Base-by-base conservation (phyloP, 1,284 basidiomycete genomes). In the Inonotus obliquus region DNA sequence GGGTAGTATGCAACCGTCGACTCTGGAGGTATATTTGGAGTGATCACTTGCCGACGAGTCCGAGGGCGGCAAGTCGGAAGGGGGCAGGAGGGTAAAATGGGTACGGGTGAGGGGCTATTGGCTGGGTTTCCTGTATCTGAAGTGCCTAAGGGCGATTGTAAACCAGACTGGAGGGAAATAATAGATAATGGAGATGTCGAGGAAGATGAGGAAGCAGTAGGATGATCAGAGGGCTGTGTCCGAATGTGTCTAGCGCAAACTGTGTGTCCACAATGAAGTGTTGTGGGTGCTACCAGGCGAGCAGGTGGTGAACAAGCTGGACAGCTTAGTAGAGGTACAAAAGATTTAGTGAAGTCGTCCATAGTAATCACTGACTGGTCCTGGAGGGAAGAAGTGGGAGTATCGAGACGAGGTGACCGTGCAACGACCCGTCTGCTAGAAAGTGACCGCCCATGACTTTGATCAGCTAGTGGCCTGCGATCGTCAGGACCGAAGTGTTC, bases 231-330 rank as follows among this genome's bases (percentile, higher is more conserved):
- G 25, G 57, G 29, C 25, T 58, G 51, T 48, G 71, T 69, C 47
- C 52, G 62, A 51, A 77, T 68, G 63, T 78, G 77, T n/a, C 64
- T 60, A 0, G 74, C 66, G 51, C 83, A 85, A 54, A 84, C 67
- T 25, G 83, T 78, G 65, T 85, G 84, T 2, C 84, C 84, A 63
- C 84, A 85, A 32, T 74, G 75, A 48, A 85, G 76, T 0, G 83
- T 85, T 10, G 79, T 75, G 0, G 84, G 83, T 1, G 75, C 71
- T 32, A 67, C 59, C 27, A 83, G 73, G 47, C 73, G 56, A 13
- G 69, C 47, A 5, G 68, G 65, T 17, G 72, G 69, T 0, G 72
- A 69, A 60, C 82, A 83, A 54, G 75, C 70, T 0, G 77, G 75
- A 66, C 83, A 81, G 48, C 66, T 64, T 59, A 81, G 67, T 27